Conservation (phyloP, 805 yeast genomes). For the Candida dajiaensis region DNA sequence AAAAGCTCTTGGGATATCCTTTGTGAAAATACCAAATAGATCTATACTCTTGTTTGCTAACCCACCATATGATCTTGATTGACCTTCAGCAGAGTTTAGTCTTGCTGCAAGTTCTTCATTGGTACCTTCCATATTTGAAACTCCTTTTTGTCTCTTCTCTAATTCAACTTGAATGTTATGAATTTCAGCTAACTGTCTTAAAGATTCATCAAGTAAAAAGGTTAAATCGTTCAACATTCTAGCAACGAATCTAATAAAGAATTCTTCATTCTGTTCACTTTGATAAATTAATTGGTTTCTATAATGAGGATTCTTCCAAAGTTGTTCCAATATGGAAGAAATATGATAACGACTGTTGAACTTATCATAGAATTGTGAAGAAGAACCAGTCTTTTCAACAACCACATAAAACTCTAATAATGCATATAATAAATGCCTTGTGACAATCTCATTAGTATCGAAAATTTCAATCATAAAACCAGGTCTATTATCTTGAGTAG, state of each 20-base stretch:
- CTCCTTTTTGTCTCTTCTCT: constrained; percentile 35
- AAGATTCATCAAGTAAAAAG: constrained; percentile 83
- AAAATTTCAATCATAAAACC: constrained; percentile 73
- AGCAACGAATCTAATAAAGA: constrained; percentile 89
- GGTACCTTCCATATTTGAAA: constrained; percentile 38
- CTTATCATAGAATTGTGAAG: constrained; percentile 93
- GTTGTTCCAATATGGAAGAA: constrained; percentile 70
- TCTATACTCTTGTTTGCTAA: constrained; percentile 78
- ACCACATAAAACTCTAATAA: constrained; percentile 86
- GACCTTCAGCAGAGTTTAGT: constrained; percentile 59
- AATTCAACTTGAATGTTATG: constrained; percentile 69
- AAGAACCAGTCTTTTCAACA: constrained; percentile 94
- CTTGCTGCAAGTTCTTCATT: constrained; percentile 56
- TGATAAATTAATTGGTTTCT: constrained; percentile 63
- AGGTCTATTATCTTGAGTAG: constrained; percentile 46
- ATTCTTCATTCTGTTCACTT: constrained; percentile 64
- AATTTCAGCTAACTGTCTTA: constrained; percentile 70
- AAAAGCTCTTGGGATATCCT: constrained; percentile 82
- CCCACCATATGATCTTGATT: constrained; percentile 77
- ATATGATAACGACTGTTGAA: constrained; percentile 87
- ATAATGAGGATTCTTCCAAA: constrained; percentile 74
- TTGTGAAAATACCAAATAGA: constrained; percentile 74
- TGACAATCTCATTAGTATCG: constrained; percentile 55
- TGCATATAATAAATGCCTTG: constrained; percentile 68
- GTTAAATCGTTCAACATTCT: constrained; percentile 94